Base-by-base conservation (phyloP, 257 asterid genomes). In the Gardenia jasminoides region DNA sequence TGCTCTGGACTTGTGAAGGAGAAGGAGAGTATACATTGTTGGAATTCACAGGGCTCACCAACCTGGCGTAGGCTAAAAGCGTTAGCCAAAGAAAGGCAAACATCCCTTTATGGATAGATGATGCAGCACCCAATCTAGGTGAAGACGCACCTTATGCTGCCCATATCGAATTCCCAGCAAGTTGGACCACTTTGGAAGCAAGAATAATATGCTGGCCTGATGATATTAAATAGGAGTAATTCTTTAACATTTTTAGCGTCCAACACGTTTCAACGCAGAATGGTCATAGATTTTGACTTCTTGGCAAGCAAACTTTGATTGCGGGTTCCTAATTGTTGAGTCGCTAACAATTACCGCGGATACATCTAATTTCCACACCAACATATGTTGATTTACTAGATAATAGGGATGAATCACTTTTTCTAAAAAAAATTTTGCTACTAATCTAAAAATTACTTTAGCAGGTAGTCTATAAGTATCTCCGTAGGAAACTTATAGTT, bases 11-110 rank as follows among this genome's bases (percentile, higher is more conserved):
- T 15, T 31, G 74, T 44, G n/a, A 11, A 28, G 78, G 36, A 24
- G 58, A 13, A 26, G 81, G 54, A 28, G 22, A 24, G 70, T 56
- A 54, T 69, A 26, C 62, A 39, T 72, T 13, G 20, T n/a, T 76
- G 50, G 66, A 76, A 47, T 64, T 65, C 67, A 77, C 56, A 7
- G 77, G 17, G 67, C n/a, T 76, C 7, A 79, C 90, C 79, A 81
- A 72, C 47, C 50, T 50, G 78, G 85, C 77, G 88, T 73, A 75
- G 70, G 88, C 62, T 0, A 85, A 74, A 83, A 91, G 89, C 46
- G 84, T 28, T 72, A 84, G 31, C 79, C 83, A 85, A 75, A 91
- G 72, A 61, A 90, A 80, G 71, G 86, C 61, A 16, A 81, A 76
- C 94, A 91, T 91, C 20, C 47, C 64, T 79, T 59, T 62, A 28